phyloP scores from a whole-genome alignment of 768 basidiomycete species.

The Boletus vinaceobasis region DNA sequence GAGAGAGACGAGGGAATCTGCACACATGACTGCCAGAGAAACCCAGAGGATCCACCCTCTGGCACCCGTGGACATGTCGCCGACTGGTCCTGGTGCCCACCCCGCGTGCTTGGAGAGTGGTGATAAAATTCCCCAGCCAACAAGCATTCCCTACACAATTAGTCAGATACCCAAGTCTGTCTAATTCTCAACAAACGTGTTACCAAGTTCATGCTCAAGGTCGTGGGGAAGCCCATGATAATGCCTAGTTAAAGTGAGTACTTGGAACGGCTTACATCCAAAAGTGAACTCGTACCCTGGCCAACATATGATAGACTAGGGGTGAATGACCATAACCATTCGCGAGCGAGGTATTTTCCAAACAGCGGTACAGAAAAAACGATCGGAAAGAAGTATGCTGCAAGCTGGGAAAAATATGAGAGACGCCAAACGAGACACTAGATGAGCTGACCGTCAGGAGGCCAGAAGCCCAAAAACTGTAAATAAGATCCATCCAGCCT shows the following conservation, averaged over 20 bases:
- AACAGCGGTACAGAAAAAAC: constrained; percentile 85
- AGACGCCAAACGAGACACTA: neutral
- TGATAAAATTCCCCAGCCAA: constrained; percentile 92
- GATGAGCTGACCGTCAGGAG: constrained; percentile 62
- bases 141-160: constrained; percentile 77
- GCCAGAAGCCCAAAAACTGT: constrained; percentile 77
- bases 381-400: constrained; percentile 87
- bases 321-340: constrained; percentile 94
- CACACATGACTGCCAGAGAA: constrained; percentile 92
- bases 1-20: constrained; percentile 85
- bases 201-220: constrained; percentile 88
- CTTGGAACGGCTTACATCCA: neutral
- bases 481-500: constrained; percentile 75
- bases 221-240: constrained; percentile 97
- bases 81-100: constrained; percentile 93
- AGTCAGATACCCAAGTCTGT: constrained; percentile 1
- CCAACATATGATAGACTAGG: constrained; percentile 91
- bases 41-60: constrained; percentile 98
- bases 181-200: constrained; percentile 17
- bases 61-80: constrained; percentile 83
- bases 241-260: constrained; percentile 53
- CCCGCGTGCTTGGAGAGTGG: constrained; percentile 77
- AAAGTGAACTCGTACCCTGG: constrained; percentile 51
- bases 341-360: constrained; percentile 73
- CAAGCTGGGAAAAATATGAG: constrained; percentile 47